These are phyloP conservation scores for Scenedesmus sp. DNA, from an alignment of 163 green algal species.

Conservation along the genomic window DNA sequence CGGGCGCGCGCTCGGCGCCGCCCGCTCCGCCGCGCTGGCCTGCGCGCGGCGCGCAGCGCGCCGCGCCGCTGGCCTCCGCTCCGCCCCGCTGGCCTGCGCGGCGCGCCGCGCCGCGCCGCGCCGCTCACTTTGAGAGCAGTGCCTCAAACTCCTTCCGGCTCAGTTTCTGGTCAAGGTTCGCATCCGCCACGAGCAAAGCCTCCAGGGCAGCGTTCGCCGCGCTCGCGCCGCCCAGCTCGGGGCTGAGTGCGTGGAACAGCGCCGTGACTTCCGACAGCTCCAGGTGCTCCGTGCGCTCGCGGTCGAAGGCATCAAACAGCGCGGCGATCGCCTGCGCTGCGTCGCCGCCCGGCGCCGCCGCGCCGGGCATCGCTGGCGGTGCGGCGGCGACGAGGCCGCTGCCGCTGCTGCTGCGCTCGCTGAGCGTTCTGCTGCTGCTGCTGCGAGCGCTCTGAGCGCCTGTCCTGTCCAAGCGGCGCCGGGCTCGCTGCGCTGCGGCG, in stretches of 20 bases:
- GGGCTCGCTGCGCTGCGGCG: too few relatives aligned
- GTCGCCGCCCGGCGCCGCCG: too few relatives aligned
- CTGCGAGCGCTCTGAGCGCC: too few relatives aligned
- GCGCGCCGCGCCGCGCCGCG: neutral
- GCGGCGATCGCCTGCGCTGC: neutral
- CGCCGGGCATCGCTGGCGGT: neutral
- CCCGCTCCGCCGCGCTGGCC: neutral
- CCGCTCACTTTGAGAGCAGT: conserved; percentile 8
- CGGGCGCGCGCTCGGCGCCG: neutral
- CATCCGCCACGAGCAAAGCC: conserved; percentile 32
- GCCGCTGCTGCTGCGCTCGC: neutral
- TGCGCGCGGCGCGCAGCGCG: neutral
- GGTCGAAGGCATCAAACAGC: neutral
- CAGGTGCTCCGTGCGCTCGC: neutral
- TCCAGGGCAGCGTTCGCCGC: conserved; percentile 38
- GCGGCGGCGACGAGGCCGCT: neutral
- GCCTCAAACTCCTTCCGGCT: conserved; percentile 23
- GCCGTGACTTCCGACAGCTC: conserved; percentile 13
- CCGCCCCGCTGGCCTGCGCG: neutral
- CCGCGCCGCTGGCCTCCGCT: neutral
- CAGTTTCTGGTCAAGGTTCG: neutral
- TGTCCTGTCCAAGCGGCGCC: too few relatives aligned
- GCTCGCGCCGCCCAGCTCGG: neutral
- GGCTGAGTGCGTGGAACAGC: conserved; percentile 23
- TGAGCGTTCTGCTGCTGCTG: too few relatives aligned